Evolutionary conservation across 1,284 basidiomycete species (phyloP), one percentile per base, ranked within the genome.

Genomic region (Retiboletus flavoniger): DNA sequence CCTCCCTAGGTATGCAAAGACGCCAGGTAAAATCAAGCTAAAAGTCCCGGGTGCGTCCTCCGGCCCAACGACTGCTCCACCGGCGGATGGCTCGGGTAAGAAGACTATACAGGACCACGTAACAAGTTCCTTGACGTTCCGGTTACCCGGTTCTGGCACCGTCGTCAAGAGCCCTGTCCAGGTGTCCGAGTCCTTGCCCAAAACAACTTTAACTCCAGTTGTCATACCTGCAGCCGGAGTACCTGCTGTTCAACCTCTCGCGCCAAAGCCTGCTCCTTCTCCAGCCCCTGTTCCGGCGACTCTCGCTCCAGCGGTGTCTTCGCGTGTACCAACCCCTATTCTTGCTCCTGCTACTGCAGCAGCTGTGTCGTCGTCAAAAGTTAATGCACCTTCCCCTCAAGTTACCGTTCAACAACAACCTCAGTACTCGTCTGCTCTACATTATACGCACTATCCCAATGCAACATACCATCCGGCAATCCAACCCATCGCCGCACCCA

Each of bases 21-120:
- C 78, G 4, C 68, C 80, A 2, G 71, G 75, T 13, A 89, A 84
- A 71, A 85, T 90, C 54, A 89, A 82, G 66, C 77, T 91, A 29
- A 89, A 82, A 63, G 76, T 86, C 44, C 80, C 84, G 5, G 65
- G 55, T 24, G 47, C 47, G 3, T 42, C 63, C 10, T 57, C 60
- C 9, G 54, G 53, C 10, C 31, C 57, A 47, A 57, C 51, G 16
- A 41, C 53, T 36, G 29, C 45, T 28, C 16, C 52, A 16, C 59
- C 58, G 24, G 48, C 48, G 19, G 60, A 67, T 38, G 41, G 53
- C 24, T 47, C 50, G 34, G 47, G 55, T 39, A 42, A 51, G 31
- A 68, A 69, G 38, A 44, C 44, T 21, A 14, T n/a, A 26, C 66
- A 71, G 16, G 67, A 70, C 21, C 54, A 61, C 24, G 28, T 39